These are phyloP conservation scores for Rhinocladiella mackenziei DNA, from an alignment of 2,329 filamentous ascomycete genomes.

Conservation along the genomic window DNA sequence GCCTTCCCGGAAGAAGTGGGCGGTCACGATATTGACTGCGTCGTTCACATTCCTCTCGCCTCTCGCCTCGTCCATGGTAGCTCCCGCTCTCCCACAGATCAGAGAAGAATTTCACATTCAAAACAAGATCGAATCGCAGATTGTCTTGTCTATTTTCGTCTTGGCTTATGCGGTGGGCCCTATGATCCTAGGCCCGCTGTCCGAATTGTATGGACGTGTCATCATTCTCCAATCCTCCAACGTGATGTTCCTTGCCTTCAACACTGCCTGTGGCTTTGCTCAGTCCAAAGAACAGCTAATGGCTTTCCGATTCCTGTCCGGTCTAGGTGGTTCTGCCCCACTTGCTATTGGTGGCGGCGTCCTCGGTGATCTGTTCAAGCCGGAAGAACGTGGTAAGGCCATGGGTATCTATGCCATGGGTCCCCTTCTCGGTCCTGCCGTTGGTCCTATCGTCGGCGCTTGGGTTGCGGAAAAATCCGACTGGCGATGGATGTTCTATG, in stretches of 20 bases:
- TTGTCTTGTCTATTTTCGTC: slow-evolving; percentile 55
- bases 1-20: slow-evolving; percentile 55
- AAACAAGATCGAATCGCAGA: slow-evolving; percentile 43
- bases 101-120: slow-evolving; percentile 52
- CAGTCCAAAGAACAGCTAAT: slow-evolving; percentile 53
- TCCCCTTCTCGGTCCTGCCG: slow-evolving; percentile 34
- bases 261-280: slow-evolving; percentile 57
- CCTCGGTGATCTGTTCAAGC: slow-evolving; percentile 30
- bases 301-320: slow-evolving; percentile 56
- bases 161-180: slow-evolving; percentile 54
- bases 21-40: slow-evolving; percentile 52
- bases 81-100: slow-evolving; percentile 52
- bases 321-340: slow-evolving; percentile 57
- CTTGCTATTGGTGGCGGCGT: slow-evolving; percentile 50
- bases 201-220: slow-evolving; percentile 55
- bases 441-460: slow-evolving; percentile 60
- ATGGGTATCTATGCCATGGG: slow-evolving; percentile 31
- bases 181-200: slow-evolving; percentile 51
- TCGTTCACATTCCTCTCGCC: slow-evolving; percentile 61
- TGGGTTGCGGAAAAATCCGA: slow-evolving; percentile 51
- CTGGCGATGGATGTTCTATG: slow-evolving; percentile 41
- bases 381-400: slow-evolving; percentile 31
- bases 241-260: slow-evolving; percentile 56
- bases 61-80: slow-evolving; percentile 60
- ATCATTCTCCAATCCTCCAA: slow-evolving; percentile 54